Conservation (phyloP, 1,284 basidiomycete genomes). For the Apiotrichum gracile region DNA sequence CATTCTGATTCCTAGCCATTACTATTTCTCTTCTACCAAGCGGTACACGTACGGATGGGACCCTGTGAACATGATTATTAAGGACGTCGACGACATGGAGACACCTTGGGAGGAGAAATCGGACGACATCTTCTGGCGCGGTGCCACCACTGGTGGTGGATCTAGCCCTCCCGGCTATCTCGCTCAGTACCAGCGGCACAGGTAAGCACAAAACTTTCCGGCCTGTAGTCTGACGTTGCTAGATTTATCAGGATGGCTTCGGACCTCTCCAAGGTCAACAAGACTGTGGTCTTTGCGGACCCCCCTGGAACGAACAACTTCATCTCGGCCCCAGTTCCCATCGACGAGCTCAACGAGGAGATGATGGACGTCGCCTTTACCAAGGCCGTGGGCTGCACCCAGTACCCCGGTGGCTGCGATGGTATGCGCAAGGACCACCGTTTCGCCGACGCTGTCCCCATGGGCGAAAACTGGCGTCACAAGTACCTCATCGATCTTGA, state of each 20-base stretch:
- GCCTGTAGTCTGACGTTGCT: not conserved
- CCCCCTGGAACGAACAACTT: constrained; percentile 58
- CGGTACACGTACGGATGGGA: constrained; percentile 90
- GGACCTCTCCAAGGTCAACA: constrained; percentile 54
- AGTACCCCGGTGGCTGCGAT: constrained; percentile 73
- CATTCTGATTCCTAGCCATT: constrained; percentile 87
- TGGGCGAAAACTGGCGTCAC: constrained; percentile 83
- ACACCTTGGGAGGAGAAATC: constrained; percentile 58
- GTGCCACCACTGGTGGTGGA: constrained; percentile 87
- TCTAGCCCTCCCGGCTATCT: constrained; percentile 77
- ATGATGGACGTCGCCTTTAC: constrained; percentile 87
- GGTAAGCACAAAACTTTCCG: constrained; percentile 52
- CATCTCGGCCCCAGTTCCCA: constrained; percentile 59
- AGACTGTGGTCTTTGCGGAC: constrained; percentile 69
- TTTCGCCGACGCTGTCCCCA: constrained; percentile 67
- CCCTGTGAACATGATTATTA: constrained; percentile 60
- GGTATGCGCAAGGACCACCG: constrained; percentile 64
- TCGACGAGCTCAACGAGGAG: constrained; percentile 63
- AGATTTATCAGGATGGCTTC: constrained; percentile 76
- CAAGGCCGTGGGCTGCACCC: constrained; percentile 60
- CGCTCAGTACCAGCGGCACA: constrained; percentile 78
- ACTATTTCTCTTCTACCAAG: constrained; percentile 77
- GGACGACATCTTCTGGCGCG: constrained; percentile 56
- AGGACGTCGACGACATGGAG: constrained; percentile 72
- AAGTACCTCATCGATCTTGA: constrained; percentile 89